Base-by-base conservation (phyloP, 1,284 basidiomycete species). In the Peniophora sp. region DNA sequence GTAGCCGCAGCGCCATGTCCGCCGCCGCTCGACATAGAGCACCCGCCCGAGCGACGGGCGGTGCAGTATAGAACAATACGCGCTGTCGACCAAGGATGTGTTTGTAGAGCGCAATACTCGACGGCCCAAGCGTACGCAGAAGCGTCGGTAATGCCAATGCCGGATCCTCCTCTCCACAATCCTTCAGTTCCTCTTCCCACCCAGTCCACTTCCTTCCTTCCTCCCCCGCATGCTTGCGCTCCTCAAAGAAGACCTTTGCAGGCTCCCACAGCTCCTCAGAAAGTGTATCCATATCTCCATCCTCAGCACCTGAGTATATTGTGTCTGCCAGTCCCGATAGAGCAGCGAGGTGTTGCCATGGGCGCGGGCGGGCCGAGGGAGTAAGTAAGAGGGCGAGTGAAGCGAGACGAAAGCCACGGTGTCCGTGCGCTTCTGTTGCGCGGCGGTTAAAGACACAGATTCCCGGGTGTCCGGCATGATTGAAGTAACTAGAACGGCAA, bases 21-120 rank as follows among this genome's bases (percentile, higher is more conserved):
- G 81, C 82, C 17, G 83, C 82, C 3, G 85, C 80, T 49, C 83
- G 81, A 56, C 86, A 89, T 19, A 91, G 72, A 2, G 86, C 75
- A 55, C 85, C 89, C 0, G 88, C 85, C 0, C 81, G 78, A 60
- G 89, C 85, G 8, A 90, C 85, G 0, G 86, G 85, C 1, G 87
- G 87, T 1, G 80, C 69, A 0, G 87, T 88, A 61, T 86, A 87
- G 41, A 91, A 82, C 25, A 91, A 68, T 17, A 91, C 78, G 14
- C 88, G 73, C 51, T 73, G 76, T 5, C 87, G 76, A 1, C 81
- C 81, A 3, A 91, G 73, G 14, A 88, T 75, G 58, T 89, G 80
- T 59, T 89, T 89, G 68, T 88, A 88, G 1, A 90, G 66, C 0
- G 85, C 89, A 25, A 90, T 66, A 1, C 78, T 78, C 1, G 85